phyloP scores from a whole-genome alignment of 2,329 filamentous ascomycete species.

The Colletotrichum shisoi region DNA sequence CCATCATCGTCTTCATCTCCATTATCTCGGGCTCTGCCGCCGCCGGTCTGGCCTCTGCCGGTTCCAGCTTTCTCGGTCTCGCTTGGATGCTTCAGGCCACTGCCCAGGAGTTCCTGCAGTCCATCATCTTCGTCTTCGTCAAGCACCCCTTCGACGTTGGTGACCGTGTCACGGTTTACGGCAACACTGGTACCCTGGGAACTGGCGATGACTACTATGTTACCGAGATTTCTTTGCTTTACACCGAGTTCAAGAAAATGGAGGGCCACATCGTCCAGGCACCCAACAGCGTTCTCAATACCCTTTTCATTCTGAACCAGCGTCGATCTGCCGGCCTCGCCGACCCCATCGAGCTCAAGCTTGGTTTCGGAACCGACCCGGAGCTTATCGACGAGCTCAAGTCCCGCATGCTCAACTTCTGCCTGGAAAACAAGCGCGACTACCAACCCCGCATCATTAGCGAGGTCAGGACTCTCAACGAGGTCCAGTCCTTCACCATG shows the following conservation, averaged over 20 bases:
- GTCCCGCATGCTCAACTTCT: conserved; percentile 81
- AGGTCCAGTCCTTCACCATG: conserved; percentile 84
- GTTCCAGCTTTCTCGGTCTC: conserved; percentile 84
- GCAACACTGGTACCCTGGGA: conserved; percentile 80
- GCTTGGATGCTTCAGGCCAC: conserved; percentile 94
- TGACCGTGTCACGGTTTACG: conserved; percentile 90
- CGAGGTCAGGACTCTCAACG: conserved; percentile 79
- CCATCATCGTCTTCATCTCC: conserved; percentile 85
- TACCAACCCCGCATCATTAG: conserved; percentile 87
- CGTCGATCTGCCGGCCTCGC: conserved; percentile 87
- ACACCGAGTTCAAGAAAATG: conserved; percentile 99
- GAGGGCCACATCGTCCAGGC: conserved; percentile 95
- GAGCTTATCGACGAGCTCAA: conserved; percentile 85
- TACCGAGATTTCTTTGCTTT: conserved; percentile 89
- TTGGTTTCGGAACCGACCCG: conserved; percentile 87
- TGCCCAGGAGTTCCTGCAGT: conserved; percentile 93
- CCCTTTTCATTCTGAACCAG: conserved; percentile 93
- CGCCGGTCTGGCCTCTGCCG: conserved; percentile 86
- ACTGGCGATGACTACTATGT: conserved; percentile 95
- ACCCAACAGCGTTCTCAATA: conserved; percentile 92
- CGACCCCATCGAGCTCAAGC: conserved; percentile 81
- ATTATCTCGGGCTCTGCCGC: conserved; percentile 91
- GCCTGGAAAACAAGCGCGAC: conserved; percentile 84
- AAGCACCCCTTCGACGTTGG: conserved; percentile 98
- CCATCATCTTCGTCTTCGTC: conserved; percentile 93